Base-by-base conservation (phyloP, 345 rosid species). In the Lumnitzera racemosa region DNA sequence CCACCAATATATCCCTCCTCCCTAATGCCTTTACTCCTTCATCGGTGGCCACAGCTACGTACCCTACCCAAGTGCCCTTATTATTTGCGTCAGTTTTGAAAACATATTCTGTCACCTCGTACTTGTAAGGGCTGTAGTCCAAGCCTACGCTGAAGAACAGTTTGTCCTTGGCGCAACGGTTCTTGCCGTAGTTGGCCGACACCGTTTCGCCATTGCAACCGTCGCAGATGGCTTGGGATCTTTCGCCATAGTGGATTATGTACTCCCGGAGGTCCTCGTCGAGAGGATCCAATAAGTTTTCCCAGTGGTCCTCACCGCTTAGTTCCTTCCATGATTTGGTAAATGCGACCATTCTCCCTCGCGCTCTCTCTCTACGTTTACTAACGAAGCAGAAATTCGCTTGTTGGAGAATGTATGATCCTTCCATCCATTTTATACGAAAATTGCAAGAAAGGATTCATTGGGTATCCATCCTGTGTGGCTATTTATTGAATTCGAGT, bases 191-290 rank as follows among this genome's bases (percentile, higher is more conserved):
- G 58, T 47, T 81, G 16, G 69, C 68, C 2, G 92, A 85, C 13
- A 50, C 76, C 17, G 74, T 73, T 61, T 82, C 74, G 13, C 70
- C 13, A 52, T 88, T 81, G 75, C 85, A 90, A 15, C 81, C 72
- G 20, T 88, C 89, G 7, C 75, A 72, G 15, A 88, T 56, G 16
- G 91, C 83, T 25, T 88, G 86, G 58, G 83, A 89, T 82, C 83
- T 80, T 72, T 90, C 91, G 0, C 97, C 97, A 13, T 88, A 85
- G 67, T 82, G 96, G 72, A 88, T 63, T 2, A 86, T 71, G 64
- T 76, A 79, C 36, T 61, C 64, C 0, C 97, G 82, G 68, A 88
- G 96, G 80, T 84, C 89, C 24, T 70, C 64, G 68, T 90, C 83
- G n/a, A 88, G 73, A 51, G 96, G 96, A 24, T 88, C 82, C 67